Evolutionary conservation across 2,329 filamentous ascomycete species (phyloP), one percentile per base, ranked within the genome.

Genomic region (Epichloe hybrida): DNA sequence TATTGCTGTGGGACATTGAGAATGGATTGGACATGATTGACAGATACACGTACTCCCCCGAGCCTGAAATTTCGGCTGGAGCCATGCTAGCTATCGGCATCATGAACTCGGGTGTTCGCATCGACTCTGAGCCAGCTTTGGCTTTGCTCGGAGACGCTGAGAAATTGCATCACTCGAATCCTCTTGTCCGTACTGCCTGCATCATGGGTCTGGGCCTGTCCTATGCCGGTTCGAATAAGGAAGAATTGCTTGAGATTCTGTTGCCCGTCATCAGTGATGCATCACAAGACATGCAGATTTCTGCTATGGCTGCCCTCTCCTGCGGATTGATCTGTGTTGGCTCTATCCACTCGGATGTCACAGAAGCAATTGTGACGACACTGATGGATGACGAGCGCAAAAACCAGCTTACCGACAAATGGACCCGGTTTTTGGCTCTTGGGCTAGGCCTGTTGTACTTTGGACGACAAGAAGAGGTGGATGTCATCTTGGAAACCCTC

Each of bases 151-250:
- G 83, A 54, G 90, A 96, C 55, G 62, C 77, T 23, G 84, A 89
- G 39, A 90, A 88, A 64, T 76, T 97, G 13, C 77, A 88, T 58
- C 80, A 84, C 64, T 84, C 89, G 67, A 88, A 83, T 59, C 79
- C 85, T 41, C 76, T 86, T 27, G 81, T 95, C 53, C 80, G 86
- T 57, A 83, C 90, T 34, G 85, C 88, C 27, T 85, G 86, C 8
- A 93, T 98, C 63, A 97, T 98, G 88, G 93, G 93, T 65, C 80
- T 98, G 37, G 94, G 93, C 59, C 73, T 98, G 53, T 83, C 93
- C 1, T 97, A 97, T 65, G 93, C 93, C 48, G 94, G 93, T 2
- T 95, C 91, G 0, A 90, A 95, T 67, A 91, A 89, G 66, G 86
- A 89, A 55, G 87, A 93, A 34, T 71, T 97, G n/a, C 72, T 95